These are phyloP conservation scores for Calonectria hawksworthii DNA, from an alignment of 2,329 filamentous ascomycete species.

Conservation along the genomic window DNA sequence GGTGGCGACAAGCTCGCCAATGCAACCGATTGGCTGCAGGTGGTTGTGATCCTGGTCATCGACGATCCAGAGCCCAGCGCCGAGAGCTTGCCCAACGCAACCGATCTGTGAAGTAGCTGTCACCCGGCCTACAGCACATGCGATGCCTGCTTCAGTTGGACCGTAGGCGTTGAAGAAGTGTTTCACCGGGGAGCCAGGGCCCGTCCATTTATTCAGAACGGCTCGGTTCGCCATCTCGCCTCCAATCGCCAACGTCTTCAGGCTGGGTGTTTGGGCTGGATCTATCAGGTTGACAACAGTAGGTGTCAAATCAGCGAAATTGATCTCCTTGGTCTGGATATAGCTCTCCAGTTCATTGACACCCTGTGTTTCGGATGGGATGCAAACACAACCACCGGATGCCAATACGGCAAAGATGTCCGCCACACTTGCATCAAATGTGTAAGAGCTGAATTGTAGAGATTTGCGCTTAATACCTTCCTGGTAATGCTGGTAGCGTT, in stretches of 20 bases:
- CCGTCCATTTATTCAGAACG: not conserved
- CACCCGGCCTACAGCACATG: not conserved
- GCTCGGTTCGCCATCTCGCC: not conserved
- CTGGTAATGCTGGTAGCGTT: not conserved
- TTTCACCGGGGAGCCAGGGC: not conserved
- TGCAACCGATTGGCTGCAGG: not conserved
- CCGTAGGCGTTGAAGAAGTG: not conserved
- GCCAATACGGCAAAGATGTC: not conserved
- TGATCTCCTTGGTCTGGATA: not conserved
- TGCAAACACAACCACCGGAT: not conserved
- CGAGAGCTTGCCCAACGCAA: not conserved
- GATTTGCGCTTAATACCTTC: not conserved
- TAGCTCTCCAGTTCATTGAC: not conserved
- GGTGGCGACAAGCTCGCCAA: not conserved
- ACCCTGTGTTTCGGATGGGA: not conserved
- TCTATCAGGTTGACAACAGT: not conserved
- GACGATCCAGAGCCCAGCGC: not conserved
- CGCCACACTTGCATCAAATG: not conserved
- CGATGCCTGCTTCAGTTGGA: not conserved
- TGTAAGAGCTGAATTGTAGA: not conserved
- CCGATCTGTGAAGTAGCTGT: not conserved
- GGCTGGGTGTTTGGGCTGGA: not conserved
- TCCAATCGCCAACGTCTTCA: not conserved
- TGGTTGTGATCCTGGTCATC: not conserved
- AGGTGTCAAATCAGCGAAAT: not conserved